Percentiles rank a stretch among this genome's conserved stretches.
Conservation (phyloP, 2,329 filamentous ascomycete species). For the Fusarium compactum region DNA sequence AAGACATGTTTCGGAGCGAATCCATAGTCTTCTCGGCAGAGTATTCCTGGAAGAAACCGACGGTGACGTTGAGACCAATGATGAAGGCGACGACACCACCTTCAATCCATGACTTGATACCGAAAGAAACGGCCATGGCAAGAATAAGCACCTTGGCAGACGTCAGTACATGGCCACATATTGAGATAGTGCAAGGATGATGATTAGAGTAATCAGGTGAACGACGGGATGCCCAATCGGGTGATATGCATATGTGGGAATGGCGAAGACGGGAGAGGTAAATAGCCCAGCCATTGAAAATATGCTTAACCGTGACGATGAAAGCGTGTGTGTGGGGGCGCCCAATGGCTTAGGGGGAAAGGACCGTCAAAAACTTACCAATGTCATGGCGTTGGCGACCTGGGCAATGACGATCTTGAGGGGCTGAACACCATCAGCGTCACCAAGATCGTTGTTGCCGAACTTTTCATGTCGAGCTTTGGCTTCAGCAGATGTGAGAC, state of each 20-base stretch:
- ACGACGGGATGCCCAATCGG: constrained; percentile 57
- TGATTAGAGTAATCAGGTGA: constrained; percentile 56
- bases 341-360: neutral
- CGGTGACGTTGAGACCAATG: constrained; percentile 68
- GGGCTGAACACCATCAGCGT: constrained; percentile 62
- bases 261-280: constrained; percentile 30
- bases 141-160: constrained; percentile 61
- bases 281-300: constrained; percentile 15
- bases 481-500: constrained; percentile 65
- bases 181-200: constrained; percentile 11
- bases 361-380: constrained; percentile 58
- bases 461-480: constrained; percentile 62
- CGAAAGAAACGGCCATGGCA: constrained; percentile 69
- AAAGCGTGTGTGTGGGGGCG: constrained; percentile 16
- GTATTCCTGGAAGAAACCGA: constrained; percentile 62
- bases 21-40: constrained; percentile 64
- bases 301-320: constrained; percentile 30
- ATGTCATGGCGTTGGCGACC: constrained; percentile 76
- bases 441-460: constrained; percentile 69
- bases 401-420: constrained; percentile 72
- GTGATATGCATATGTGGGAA: constrained; percentile 46
- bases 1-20: constrained; percentile 58
- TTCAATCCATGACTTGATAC: constrained; percentile 70
- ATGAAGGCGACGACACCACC: constrained; percentile 69
- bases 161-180: constrained; percentile 28